Percentiles rank a stretch among this genome's conserved stretches.
These are phyloP conservation scores for Kodamaea kaohsiungensis DNA, from an alignment of 805 yeast species.

Conservation along the genomic window DNA sequence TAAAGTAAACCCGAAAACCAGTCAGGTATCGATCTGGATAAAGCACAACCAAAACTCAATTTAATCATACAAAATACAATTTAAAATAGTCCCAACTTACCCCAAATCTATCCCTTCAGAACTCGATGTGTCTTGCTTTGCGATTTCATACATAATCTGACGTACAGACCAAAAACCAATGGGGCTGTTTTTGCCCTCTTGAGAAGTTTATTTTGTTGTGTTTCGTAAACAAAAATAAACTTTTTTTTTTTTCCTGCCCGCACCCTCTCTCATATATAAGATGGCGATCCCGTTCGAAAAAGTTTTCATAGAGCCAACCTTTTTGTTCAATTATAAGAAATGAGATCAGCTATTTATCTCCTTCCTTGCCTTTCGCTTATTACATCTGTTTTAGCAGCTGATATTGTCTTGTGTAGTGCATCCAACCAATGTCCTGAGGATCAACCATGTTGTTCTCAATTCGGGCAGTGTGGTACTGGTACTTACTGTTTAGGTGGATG, in stretches of 20 bases:
- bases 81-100: neutral
- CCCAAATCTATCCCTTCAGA: neutral
- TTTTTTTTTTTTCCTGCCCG: neutral
- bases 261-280: neutral
- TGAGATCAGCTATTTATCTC: neutral
- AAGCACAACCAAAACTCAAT: neutral
- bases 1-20: neutral
- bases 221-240: neutral
- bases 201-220: neutral
- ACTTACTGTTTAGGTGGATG: slow-evolving; percentile 83
- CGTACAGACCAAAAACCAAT: neutral
- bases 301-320: neutral
- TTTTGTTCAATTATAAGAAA: neutral
- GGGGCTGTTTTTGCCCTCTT: neutral
- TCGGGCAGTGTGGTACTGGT: slow-evolving; percentile 81
- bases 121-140: neutral
- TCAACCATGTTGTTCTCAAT: slow-evolving; percentile 83
- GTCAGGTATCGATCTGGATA: neutral
- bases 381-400: slow-evolving; percentile 9
- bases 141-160: neutral
- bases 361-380: slow-evolving; percentile 8
- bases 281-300: neutral
- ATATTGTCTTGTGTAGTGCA: slow-evolving; percentile 47
- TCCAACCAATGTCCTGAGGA: slow-evolving; percentile 68
- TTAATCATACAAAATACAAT: neutral